Base-by-base conservation (phyloP, 78 protist species). In the Thecamonas trahens region DNA sequence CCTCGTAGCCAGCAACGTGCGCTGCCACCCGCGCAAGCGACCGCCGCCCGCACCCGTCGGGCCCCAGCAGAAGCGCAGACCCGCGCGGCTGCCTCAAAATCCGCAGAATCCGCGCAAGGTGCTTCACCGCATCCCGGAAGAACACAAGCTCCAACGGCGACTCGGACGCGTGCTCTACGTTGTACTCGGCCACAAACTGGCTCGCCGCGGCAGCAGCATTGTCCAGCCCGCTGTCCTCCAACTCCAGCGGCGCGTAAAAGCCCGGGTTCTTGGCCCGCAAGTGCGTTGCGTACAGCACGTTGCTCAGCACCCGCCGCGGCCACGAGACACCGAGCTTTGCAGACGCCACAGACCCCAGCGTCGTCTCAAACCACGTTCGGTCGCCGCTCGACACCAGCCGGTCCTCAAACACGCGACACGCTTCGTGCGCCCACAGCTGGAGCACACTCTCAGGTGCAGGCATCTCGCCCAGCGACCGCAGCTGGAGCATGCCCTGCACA, bases 81-180 rank as follows among this genome's bases (percentile, higher is more conserved):
- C 90, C 92, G 34, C 90, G 58, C 7, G 93, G 90, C 64, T 63
- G 77, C 0, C 78, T 53, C 47, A 85, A 32, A 9, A 84, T 38
- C 14, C 91, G 76, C 58, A 64, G 40, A 28, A 85, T 63, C 13
- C 93, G 57, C 37, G 70, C 20, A 26, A 84, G 39, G 55, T 88
- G 93, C 28, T 5, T 3, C 24, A 76, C n/a, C 11, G 91, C 89
- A 35, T 86, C 91, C 22, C 34, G n/a, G 83, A 90, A 90, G 74
- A 90, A 86, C 32, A 90, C 95, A 1, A 90, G 79, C 37, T 83
- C 60, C 71, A 80, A 60, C 53, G 70, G 57, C 38, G 24, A 15
- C 62, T 70, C 83, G 3, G 5, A 8, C 24, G 3, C 6, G n/a
- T 29, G 9, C 7, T 62, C 44, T 2, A 58, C 38, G 47, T 69